phyloP scores from a whole-genome alignment of 805 yeast species.

The Lachancea nothofagi region DNA sequence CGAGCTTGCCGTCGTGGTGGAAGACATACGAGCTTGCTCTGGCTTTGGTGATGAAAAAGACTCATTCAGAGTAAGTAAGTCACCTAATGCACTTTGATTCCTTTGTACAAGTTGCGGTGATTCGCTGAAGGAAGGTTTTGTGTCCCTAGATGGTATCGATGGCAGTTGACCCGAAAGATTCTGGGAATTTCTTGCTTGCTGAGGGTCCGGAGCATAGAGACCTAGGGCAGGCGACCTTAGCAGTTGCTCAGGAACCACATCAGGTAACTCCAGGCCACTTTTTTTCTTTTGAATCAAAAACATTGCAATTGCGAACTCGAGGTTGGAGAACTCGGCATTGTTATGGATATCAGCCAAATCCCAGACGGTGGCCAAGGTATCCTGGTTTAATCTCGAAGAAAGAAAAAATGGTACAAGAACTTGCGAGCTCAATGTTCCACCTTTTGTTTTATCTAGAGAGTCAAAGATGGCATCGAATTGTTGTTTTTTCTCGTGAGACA shows the following conservation, averaged over 20 bases:
- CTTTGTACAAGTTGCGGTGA: constrained; percentile 19
- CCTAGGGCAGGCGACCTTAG: constrained; percentile 35
- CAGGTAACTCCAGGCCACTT: constrained; percentile 74
- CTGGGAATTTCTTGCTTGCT: constrained; percentile 11
- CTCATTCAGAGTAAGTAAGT: constrained; percentile 55
- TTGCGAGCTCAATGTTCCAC: constrained; percentile 63
- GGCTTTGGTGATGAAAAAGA: constrained; percentile 42
- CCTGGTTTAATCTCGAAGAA: constrained; percentile 82
- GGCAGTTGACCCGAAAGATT: constrained; percentile 23
- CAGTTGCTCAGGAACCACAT: constrained; percentile 64
- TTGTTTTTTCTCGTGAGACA: constrained; percentile 60
- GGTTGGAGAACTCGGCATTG: constrained; percentile 70
- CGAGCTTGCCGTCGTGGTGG: constrained; percentile 23
- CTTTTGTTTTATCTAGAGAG: constrained; percentile 59
- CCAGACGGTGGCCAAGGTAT: constrained; percentile 85
- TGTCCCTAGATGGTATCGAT: constrained; percentile 35
- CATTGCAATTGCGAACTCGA: constrained; percentile 91
- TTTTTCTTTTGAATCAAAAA: constrained; percentile 81
- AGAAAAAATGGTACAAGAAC: constrained; percentile 85
- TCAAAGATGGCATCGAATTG: constrained; percentile 80
- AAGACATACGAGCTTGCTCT: constrained; percentile 12
- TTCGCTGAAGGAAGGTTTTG: constrained; percentile 31
- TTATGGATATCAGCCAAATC: constrained; percentile 88
- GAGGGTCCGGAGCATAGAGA: constrained; percentile 17
- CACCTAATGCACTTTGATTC: constrained; percentile 53